These are phyloP conservation scores for Anisogramma anomala DNA, from an alignment of 2,329 filamentous ascomycete genomes.

Conservation along the genomic window DNA sequence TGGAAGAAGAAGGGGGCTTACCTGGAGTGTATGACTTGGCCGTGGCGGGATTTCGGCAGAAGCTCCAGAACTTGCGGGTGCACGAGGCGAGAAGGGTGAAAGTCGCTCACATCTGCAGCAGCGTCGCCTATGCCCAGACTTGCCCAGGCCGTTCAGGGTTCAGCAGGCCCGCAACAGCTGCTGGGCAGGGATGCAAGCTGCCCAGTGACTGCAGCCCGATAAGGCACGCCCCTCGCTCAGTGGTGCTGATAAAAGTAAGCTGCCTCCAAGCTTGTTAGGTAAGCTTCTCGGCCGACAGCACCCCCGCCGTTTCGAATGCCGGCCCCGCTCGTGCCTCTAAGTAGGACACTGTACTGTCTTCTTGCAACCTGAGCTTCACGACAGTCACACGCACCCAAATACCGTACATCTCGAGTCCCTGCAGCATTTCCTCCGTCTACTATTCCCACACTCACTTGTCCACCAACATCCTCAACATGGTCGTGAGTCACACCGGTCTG, in stretches of 20 bases:
- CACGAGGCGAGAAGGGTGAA: no score
- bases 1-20: no score
- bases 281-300: neutral
- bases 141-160: neutral
- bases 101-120: no score
- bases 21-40: no score
- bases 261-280: neutral
- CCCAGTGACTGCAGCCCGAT: constrained; percentile 5
- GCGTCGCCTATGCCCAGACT: no score
- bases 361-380: neutral
- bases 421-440: neutral
- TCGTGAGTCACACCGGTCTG: constrained; percentile 16
- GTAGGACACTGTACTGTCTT: no score
- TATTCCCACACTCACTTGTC: neutral
- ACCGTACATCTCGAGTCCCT: neutral
- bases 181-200: neutral
- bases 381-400: neutral
- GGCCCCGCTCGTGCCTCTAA: constrained; percentile 7
- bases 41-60: no score
- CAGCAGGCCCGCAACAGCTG: neutral
- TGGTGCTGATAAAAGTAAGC: neutral
- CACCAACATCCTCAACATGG: constrained; percentile 18
- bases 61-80: no score
- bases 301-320: no score
- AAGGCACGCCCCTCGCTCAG: constrained; percentile 5